Evolutionary conservation across 108 stramenopile genomes (phyloP).

Genomic region (Craspedostauros australis): DNA sequence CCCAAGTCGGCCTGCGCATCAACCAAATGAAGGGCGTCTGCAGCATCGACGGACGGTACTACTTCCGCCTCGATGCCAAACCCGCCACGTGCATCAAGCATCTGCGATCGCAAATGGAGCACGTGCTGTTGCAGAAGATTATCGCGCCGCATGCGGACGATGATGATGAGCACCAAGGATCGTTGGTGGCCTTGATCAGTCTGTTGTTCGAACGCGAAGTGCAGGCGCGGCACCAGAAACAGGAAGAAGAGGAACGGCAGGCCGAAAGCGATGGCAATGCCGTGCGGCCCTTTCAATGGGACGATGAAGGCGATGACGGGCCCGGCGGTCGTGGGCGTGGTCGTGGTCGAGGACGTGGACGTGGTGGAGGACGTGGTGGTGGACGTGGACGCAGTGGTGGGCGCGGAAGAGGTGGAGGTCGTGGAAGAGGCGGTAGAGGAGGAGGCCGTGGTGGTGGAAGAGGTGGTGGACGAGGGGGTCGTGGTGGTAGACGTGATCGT

Average conservation of each 20-base stretch:
- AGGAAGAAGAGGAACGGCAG: neutral
- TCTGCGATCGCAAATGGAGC: slow-evolving; percentile 51
- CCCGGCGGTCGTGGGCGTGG: neutral
- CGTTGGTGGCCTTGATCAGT: slow-evolving; percentile 47
- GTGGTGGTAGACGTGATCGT: no score
- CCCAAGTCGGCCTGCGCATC: slow-evolving; percentile 48
- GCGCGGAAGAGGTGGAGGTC: slow-evolving; percentile 5
- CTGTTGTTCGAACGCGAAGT: slow-evolving; percentile 33
- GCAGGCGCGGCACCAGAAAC: neutral
- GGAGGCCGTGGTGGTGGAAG: slow-evolving; percentile 1
- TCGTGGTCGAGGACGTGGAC: neutral
- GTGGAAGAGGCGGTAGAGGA: slow-evolving; percentile 17
- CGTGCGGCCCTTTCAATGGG: neutral
- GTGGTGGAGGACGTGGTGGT: neutral
- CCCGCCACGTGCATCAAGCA: slow-evolving; percentile 69
- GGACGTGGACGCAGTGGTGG: neutral
- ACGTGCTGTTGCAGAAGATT: slow-evolving; percentile 55
- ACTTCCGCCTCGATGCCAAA: slow-evolving; percentile 52
- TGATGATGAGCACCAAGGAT: slow-evolving; percentile 37
- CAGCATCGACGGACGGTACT: slow-evolving; percentile 62
- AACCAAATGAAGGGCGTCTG: slow-evolving; percentile 53
- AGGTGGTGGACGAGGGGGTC: slow-evolving; percentile 8
- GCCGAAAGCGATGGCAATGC: neutral
- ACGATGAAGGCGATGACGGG: neutral
- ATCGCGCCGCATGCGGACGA: slow-evolving; percentile 49